Conservation (phyloP, 2,329 filamentous ascomycete species). For the Metarhizium guizhouense region DNA sequence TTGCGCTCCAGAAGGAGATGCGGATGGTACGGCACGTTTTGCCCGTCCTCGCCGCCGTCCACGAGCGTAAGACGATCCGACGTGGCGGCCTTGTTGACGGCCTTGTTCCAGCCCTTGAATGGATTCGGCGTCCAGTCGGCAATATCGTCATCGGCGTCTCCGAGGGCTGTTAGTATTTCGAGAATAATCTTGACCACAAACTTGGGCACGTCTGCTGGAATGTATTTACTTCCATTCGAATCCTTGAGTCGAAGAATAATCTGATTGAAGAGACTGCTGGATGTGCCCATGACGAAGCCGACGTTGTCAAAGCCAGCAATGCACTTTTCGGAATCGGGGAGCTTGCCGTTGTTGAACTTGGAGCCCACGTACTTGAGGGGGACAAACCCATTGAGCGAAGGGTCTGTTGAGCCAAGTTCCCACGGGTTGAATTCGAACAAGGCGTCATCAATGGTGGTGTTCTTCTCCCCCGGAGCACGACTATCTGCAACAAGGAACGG, state of each 20-base stretch:
- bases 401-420: conserved; percentile 59
- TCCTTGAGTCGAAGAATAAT: conserved; percentile 57
- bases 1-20: conserved; percentile 39
- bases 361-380: conserved; percentile 52
- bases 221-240: conserved; percentile 29
- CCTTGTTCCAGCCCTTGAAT: conserved; percentile 40
- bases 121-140: conserved; percentile 60
- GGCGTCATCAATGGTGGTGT: conserved; percentile 45
- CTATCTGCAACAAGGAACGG: conserved; percentile 43
- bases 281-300: conserved; percentile 75
- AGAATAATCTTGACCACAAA: conserved; percentile 34
- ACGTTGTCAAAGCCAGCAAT: conserved; percentile 65
- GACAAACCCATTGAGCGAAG: conserved; percentile 48
- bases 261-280: conserved; percentile 70
- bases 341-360: conserved; percentile 41
- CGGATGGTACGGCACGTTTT: conserved; percentile 71
- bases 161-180: conserved; percentile 43
- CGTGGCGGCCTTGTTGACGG: conserved; percentile 33
- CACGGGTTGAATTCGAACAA: conserved; percentile 57
- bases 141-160: conserved; percentile 60
- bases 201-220: conserved; percentile 37
- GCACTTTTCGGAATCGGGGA: conserved; percentile 35
- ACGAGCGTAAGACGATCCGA: conserved; percentile 57
- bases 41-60: conserved; percentile 69
- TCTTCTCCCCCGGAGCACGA: conserved; percentile 32